phyloP scores from a whole-genome alignment of 2,329 filamentous ascomycete species.

The Hysterium pulicare region DNA sequence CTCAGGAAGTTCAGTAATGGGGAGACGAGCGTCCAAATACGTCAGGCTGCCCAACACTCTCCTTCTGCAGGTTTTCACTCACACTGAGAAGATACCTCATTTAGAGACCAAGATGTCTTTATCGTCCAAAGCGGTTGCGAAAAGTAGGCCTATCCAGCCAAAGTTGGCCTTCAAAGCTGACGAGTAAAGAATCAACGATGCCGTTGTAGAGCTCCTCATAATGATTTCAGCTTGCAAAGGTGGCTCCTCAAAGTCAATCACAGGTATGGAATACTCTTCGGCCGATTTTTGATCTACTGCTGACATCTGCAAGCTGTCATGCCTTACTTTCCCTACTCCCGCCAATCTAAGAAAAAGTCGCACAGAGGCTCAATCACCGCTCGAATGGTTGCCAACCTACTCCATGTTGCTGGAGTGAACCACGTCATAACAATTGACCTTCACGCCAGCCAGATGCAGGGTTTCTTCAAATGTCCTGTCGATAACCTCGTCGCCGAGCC shows the following conservation, averaged over 20 bases:
- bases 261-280: slow-evolving; percentile 77
- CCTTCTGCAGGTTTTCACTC: slow-evolving; percentile 9
- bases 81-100: slow-evolving; percentile 52
- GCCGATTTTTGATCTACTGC: too few relatives aligned
- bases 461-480: slow-evolving; percentile 96
- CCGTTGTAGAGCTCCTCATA: slow-evolving; percentile 97
- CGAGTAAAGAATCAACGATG: slow-evolving; percentile 76
- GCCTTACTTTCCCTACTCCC: slow-evolving; percentile 97
- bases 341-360: slow-evolving; percentile 98
- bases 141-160: slow-evolving; percentile 47
- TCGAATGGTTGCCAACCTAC: slow-evolving; percentile 92
- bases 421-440: slow-evolving; percentile 97
- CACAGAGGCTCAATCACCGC: slow-evolving; percentile 95
- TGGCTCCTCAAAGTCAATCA: slow-evolving; percentile 93
- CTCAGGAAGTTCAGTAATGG: slow-evolving; percentile 67
- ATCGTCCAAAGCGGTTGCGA: slow-evolving; percentile 95
- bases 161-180: slow-evolving; percentile 19
- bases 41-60: slow-evolving; percentile 33
- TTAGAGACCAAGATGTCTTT: slow-evolving; percentile 98
- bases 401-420: slow-evolving; percentile 89
- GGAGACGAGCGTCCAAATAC: slow-evolving; percentile 67
- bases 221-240: slow-evolving; percentile 99
- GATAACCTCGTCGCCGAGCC: slow-evolving; percentile 97
- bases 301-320: slow-evolving; percentile 65
- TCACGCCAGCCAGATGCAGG: slow-evolving; percentile 93